Evolutionary conservation across 306 rosid genomes (phyloP), one percentile per base, ranked within the genome.

Genomic region (Quercus suber): DNA sequence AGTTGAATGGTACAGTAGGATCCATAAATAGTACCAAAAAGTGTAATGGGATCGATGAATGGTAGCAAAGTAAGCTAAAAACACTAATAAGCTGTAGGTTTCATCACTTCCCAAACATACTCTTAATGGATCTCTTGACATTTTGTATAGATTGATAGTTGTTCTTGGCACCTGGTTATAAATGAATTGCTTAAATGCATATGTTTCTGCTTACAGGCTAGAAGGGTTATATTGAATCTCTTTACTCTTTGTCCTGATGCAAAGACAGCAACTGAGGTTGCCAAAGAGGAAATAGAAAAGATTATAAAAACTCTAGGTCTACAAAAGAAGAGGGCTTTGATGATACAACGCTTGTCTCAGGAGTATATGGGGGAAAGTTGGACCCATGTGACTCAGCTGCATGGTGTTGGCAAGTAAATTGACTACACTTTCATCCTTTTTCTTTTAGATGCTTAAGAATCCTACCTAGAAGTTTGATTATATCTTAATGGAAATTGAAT

Each of bases 301-400:
- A 12, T 79, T 58, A 93, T 91, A 79, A 35, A 17, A 71, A 52
- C 78, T 78, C 86, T 93, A 52, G 97, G 94, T 70, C 60, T 88
- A 13, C 88, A 89, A 2, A 81, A n/a, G 15, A 88, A 82, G 80
- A 88, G 94, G 78, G 74, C 98, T 2, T 13, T 0, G 21, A 81
- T 57, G 79, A 75, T 93, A 64, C 81, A 89, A 17, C 91, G 87
- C 5, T 75, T 91, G 30, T 91, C 98, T 78, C 35, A 14, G 28
- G 87, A 89, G 69, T 93, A 92, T 83, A 76, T 92, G 82, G 68
- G 76, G 35, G 89, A 78, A 28, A 78, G 72, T 55, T 92, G 96
- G 97, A 92, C 88, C 30, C 85, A 90, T 57, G 97, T 89, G n/a
- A 88, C 97, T 75, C 79, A 89, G 61, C 79, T 92, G 79, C 88